Conservation (phyloP, 345 rosid genomes). For the Rhodomyrtus tomentosa region DNA sequence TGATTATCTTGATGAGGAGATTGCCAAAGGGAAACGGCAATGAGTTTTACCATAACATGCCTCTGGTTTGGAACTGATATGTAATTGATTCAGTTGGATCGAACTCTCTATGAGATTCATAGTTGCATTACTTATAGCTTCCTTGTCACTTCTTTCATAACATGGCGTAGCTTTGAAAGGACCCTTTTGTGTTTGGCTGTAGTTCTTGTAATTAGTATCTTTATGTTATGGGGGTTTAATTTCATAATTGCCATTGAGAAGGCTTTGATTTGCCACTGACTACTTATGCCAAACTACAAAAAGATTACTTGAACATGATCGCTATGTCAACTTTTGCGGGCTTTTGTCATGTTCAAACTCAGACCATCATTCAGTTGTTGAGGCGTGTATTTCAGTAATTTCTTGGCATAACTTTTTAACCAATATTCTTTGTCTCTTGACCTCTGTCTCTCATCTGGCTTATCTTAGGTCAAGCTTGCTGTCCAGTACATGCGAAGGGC, state of each 20-base stretch:
- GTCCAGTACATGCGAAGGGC: slow-evolving; percentile 33
- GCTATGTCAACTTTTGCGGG: not conserved
- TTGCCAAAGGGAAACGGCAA: not conserved
- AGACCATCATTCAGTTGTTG: not conserved
- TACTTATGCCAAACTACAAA: not conserved
- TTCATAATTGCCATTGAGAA: not conserved
- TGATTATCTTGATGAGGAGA: not conserved
- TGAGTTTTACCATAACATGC: no score
- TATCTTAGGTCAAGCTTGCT: slow-evolving; percentile 32
- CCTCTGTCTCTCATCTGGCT: not conserved
- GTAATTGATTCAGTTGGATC: no score
- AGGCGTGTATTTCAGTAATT: not conserved
- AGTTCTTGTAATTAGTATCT: not conserved
- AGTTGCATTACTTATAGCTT: no score
- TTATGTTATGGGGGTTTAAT: not conserved
- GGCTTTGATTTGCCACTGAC: not conserved
- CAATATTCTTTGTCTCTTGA: not conserved
- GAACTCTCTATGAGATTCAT: no score
- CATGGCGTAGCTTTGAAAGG: not conserved
- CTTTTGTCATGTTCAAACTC: not conserved
- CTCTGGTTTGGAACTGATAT: no score
- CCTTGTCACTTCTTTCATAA: not conserved
- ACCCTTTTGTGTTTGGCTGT: not conserved
- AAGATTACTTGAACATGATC: not conserved
- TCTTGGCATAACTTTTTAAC: not conserved